Evolutionary conservation across 495 filamentous ascomycete genomes (phyloP), one percentile per base, ranked within the genome.

Genomic region (Daldinia childiae): DNA sequence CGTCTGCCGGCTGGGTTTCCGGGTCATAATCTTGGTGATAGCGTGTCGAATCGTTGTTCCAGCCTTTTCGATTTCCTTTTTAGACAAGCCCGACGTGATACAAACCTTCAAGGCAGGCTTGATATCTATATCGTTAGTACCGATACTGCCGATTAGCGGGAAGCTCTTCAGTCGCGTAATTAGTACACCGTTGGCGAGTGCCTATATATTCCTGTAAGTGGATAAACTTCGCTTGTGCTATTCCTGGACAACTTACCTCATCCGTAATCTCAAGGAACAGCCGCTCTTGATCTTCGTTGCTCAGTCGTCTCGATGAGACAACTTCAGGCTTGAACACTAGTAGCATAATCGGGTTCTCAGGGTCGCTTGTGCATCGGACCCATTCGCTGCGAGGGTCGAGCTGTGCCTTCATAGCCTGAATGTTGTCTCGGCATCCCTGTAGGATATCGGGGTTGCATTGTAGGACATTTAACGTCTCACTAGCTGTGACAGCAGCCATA

Each of bases 21-120:
- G 77, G 12, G 84, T 86, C 79, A 90, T 84, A 57, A 98, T 90
- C 82, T 97, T 97, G 32, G 94, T 97, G 72, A 98, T 92, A 19
- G 94, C 95, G 81, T 98, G 95, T 58, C 96, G 87, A 64, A 98
- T 92, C 5, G 88, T 91, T 4, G 89, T 87, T 2, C 95, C 95
- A 2, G 95, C 92, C 81, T 93, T 95, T 82, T 99, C 95, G 50
- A 93, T 90, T 79, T 99, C 95, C 82, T 97, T 97, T 83, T 91
- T 94, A 36, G 91, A 91, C 72, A 98, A 84, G 9, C 92, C 95
- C 34, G 85, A 90, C 0, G 93, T 95, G 61, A 97, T 85, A 78
- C 94, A 97, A 17, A 97, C 89, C 83, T 98, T 99, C 64, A 98
- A 84, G 5, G 90, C 92, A 14, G 94, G 92, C 57, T 88, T 83